Conservation (phyloP, 2,329 filamentous ascomycete genomes). For the Colletotrichum spaethianum region DNA sequence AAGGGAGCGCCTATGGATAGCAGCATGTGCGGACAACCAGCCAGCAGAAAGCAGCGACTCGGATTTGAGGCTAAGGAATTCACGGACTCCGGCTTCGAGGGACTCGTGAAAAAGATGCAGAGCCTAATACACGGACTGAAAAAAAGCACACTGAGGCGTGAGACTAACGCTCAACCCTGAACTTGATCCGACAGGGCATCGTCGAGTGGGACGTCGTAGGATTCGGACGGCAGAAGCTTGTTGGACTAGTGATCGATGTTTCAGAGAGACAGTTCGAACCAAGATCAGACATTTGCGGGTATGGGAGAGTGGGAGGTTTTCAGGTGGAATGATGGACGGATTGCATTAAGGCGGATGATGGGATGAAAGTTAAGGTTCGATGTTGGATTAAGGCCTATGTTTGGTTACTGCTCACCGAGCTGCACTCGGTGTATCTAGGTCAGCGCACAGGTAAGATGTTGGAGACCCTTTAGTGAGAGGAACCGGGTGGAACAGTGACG, state of each 20-base stretch:
- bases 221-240: constrained; percentile 3
- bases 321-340: not conserved
- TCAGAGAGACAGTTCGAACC: not conserved
- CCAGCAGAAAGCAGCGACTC: not conserved
- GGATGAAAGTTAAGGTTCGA: not conserved
- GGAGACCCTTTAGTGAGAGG: not conserved
- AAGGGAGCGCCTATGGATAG: not conserved
- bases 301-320: not conserved
- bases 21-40: not conserved
- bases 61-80: too few species aligned
- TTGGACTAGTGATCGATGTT: not conserved
- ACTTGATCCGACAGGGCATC: not conserved
- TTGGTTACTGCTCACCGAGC: not conserved
- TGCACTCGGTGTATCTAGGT: not conserved
- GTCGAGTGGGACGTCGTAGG: not conserved
- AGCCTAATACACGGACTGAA: constrained; percentile 13
- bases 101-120: too few species aligned
- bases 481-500: too few species aligned
- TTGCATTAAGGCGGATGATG: not conserved
- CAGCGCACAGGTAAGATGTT: not conserved
- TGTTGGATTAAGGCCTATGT: not conserved
- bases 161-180: not conserved
- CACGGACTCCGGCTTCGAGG: too few species aligned
- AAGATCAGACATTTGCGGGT: not conserved
- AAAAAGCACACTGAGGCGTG: constrained; percentile 22